Percentiles rank a stretch among this genome's conserved stretches.
phyloP scores from a whole-genome alignment of 2,329 filamentous ascomycete species.

The Aulographum hederae region DNA sequence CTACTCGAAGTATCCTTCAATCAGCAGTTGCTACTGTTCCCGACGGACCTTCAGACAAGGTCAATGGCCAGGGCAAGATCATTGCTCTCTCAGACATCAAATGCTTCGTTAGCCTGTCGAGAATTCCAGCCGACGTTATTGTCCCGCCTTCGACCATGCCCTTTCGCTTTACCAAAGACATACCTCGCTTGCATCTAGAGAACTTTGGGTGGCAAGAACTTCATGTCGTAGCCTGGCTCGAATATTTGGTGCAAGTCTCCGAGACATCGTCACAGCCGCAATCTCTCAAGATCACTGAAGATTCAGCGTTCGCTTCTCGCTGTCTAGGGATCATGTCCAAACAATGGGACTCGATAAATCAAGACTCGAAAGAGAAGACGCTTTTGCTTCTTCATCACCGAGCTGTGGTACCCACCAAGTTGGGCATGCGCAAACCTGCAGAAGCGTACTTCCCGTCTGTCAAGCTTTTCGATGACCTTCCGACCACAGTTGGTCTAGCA shows the following conservation, averaged over 20 bases:
- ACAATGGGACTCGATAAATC: constrained; percentile 67
- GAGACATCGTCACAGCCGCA: not conserved
- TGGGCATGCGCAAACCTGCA: constrained; percentile 68
- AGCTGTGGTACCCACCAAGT: constrained; percentile 73
- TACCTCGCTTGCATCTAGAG: constrained; percentile 50
- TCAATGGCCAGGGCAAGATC: constrained; percentile 43
- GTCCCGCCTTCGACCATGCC: constrained; percentile 69
- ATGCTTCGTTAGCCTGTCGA: constrained; percentile 57
- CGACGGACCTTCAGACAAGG: too few species aligned
- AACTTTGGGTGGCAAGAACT: constrained; percentile 75
- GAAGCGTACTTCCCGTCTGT: constrained; percentile 92
- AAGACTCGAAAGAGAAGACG: constrained; percentile 46
- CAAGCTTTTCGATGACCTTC: constrained; percentile 84
- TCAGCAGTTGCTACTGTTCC: too few species aligned
- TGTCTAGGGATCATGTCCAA: constrained; percentile 71
- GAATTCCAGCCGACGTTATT: constrained; percentile 66
- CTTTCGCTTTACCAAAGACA: constrained; percentile 58
- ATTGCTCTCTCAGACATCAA: constrained; percentile 60
- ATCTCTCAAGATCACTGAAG: too few species aligned
- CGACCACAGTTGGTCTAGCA: constrained; percentile 49
- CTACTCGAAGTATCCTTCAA: constrained; percentile 52
- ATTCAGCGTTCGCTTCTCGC: constrained; percentile 52
- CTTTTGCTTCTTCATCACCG: constrained; percentile 42
- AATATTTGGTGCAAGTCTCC: constrained; percentile 53
- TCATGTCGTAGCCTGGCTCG: constrained; percentile 70